Evolutionary conservation across 441 rosid species (phyloP).

Genomic region (Mallotus japonicus): DNA sequence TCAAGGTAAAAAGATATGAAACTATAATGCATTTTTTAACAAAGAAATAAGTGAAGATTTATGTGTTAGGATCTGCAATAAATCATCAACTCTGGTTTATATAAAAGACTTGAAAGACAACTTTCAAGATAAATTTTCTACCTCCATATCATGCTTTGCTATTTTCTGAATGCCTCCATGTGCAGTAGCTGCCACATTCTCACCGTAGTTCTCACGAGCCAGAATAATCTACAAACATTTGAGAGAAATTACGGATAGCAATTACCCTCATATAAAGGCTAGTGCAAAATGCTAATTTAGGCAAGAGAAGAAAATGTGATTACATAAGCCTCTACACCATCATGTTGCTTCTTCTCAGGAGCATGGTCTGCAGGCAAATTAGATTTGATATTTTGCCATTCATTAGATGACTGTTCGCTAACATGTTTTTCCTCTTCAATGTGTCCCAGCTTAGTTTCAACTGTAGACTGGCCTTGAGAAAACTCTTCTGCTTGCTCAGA

Average conservation of each 20-base stretch:
- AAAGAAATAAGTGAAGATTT: background rate
- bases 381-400: slow-evolving; percentile 21
- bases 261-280: slow-evolving; percentile 13
- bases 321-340: slow-evolving; percentile 36
- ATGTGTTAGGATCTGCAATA: background rate
- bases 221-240: slow-evolving; percentile 25
- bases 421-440: slow-evolving; percentile 17
- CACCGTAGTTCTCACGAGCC: slow-evolving; percentile 21
- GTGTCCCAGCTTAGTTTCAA: slow-evolving; percentile 11
- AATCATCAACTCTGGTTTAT: background rate
- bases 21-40: background rate
- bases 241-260: slow-evolving; percentile 21
- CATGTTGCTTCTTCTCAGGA: slow-evolving; percentile 24
- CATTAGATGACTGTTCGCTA: slow-evolving; percentile 18
- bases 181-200: slow-evolving; percentile 16
- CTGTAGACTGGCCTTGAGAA: slow-evolving; percentile 22
- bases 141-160: slow-evolving; percentile 35
- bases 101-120: background rate
- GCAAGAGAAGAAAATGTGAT: slow-evolving; percentile 12
- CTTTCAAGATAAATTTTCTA: slow-evolving; percentile 12
- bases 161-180: slow-evolving; percentile 18
- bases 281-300: slow-evolving; percentile 4
- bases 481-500: slow-evolving; percentile 20
- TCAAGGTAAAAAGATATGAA: background rate
- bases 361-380: slow-evolving; percentile 23